Percentiles rank a stretch among this genome's conserved stretches.
phyloP scores from a whole-genome alignment of 2,329 filamentous ascomycete species.

The Aspergillus ibericus region DNA sequence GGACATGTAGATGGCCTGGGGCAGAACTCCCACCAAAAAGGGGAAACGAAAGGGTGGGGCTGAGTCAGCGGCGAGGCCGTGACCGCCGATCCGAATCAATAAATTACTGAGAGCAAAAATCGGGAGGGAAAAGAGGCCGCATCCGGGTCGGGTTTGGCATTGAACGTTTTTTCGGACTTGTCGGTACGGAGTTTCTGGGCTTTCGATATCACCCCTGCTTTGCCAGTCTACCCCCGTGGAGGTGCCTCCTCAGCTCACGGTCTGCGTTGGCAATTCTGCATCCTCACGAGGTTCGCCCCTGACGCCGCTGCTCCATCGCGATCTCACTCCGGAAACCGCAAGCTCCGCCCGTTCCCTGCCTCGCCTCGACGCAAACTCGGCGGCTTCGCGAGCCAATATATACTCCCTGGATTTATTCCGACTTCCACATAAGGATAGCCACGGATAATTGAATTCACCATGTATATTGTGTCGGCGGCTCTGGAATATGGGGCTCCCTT shows the following conservation, averaged over 20 bases:
- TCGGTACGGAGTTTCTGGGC: neutral
- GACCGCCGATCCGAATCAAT: neutral
- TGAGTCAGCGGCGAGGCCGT: constrained; percentile 4
- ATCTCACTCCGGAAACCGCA: constrained; percentile 2
- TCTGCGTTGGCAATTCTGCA: neutral
- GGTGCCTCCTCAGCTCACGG: neutral
- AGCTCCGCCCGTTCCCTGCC: constrained; percentile 6
- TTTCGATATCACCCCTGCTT: neutral
- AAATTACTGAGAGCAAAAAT: neutral
- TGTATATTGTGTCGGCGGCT: constrained; percentile 41
- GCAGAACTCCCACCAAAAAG: neutral
- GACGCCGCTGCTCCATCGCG: neutral
- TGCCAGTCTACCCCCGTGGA: neutral
- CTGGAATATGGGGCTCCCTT: constrained; percentile 51
- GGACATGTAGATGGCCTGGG: too few species aligned
- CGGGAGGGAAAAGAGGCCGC: constrained; percentile 3
- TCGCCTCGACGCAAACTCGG: neutral
- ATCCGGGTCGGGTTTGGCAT: constrained; percentile 1
- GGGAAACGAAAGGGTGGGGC: neutral
- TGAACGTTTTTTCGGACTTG: neutral
- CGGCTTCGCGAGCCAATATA: neutral
- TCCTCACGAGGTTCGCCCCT: neutral
- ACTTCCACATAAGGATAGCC: neutral
- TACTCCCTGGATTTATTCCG: neutral
- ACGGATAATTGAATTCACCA: constrained; percentile 20